Conservation (phyloP, 352 stramenopile species). For the Pythium aristosporum region DNA sequence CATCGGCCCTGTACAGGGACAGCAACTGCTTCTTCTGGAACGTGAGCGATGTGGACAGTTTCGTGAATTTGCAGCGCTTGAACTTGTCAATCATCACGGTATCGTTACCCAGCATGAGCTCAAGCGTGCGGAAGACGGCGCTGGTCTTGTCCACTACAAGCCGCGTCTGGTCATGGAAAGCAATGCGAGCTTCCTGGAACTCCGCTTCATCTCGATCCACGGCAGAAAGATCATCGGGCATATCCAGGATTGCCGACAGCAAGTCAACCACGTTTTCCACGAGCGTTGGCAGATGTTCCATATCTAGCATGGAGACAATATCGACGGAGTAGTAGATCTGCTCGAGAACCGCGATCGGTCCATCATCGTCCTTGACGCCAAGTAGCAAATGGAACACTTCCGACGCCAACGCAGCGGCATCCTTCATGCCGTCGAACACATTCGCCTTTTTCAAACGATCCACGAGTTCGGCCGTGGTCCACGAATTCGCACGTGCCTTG, state of each 20-base stretch:
- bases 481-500: conserved; percentile 49
- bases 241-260: conserved; percentile 70
- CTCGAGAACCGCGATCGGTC: conserved; percentile 54
- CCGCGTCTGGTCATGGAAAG: conserved; percentile 68
- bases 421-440: conserved; percentile 57
- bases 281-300: conserved; percentile 56
- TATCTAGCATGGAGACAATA: conserved; percentile 55
- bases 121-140: conserved; percentile 74
- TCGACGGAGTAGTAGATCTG: conserved; percentile 62
- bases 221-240: conserved; percentile 67
- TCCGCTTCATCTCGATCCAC: conserved; percentile 48
- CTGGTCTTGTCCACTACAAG: conserved; percentile 75
- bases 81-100: conserved; percentile 77
- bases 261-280: conserved; percentile 73
- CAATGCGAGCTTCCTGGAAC: conserved; percentile 56
- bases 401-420: conserved; percentile 53
- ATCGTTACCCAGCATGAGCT: conserved; percentile 85
- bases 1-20: conserved; percentile 55
- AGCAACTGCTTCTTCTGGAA: conserved; percentile 82
- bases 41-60: conserved; percentile 68
- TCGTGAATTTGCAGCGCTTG: conserved; percentile 63
- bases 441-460: conserved; percentile 64
- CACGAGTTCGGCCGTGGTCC: conserved; percentile 45
- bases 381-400: conserved; percentile 76
- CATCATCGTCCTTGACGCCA: conserved; percentile 47